Percentiles rank a stretch among this genome's conserved stretches.
These are phyloP conservation scores for Penicillium sp. DNA, from an alignment of 2,329 filamentous ascomycete species.

Conservation along the genomic window DNA sequence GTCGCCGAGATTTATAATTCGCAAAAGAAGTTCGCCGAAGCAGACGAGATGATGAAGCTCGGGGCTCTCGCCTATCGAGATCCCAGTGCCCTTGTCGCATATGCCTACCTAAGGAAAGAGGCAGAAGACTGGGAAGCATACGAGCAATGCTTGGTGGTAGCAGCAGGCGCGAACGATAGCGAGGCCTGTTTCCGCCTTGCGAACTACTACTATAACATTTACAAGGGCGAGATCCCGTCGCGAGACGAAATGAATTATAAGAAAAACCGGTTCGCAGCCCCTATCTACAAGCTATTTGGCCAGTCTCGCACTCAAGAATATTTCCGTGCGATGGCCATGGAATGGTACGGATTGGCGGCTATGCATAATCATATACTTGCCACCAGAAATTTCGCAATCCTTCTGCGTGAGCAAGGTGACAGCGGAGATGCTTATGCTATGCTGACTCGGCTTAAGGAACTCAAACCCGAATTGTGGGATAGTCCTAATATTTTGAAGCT, in stretches of 20 bases:
- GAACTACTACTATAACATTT: conserved; percentile 34
- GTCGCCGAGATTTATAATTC: conserved; percentile 22
- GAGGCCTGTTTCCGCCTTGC: conserved; percentile 31
- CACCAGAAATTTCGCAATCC: conserved; percentile 25
- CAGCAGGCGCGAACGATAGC: conserved; percentile 26
- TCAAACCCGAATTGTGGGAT: conserved; percentile 8
- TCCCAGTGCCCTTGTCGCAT: conserved; percentile 23
- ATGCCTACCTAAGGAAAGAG: conserved; percentile 23
- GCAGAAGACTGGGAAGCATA: conserved; percentile 25
- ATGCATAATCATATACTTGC: conserved; percentile 19
- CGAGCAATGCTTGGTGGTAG: conserved; percentile 32
- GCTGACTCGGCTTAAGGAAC: conserved; percentile 4
- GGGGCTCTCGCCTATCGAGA: conserved; percentile 31
- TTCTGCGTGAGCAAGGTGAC: conserved; percentile 26
- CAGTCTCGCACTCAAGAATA: conserved; percentile 18
- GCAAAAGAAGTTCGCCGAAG: conserved; percentile 13
- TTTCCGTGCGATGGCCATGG: conserved; percentile 26
- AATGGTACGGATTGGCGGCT: conserved; percentile 34
- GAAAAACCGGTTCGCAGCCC: background rate
- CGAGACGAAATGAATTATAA: conserved; percentile 16
- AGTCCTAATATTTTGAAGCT: conserved; percentile 9
- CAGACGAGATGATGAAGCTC: conserved; percentile 21
- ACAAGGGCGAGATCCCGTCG: conserved; percentile 22
- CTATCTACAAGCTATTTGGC: conserved; percentile 16
- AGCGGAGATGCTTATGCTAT: conserved; percentile 10